These are phyloP conservation scores for Scleroderma bovista DNA, from an alignment of 768 basidiomycete genomes.

Conservation along the genomic window DNA sequence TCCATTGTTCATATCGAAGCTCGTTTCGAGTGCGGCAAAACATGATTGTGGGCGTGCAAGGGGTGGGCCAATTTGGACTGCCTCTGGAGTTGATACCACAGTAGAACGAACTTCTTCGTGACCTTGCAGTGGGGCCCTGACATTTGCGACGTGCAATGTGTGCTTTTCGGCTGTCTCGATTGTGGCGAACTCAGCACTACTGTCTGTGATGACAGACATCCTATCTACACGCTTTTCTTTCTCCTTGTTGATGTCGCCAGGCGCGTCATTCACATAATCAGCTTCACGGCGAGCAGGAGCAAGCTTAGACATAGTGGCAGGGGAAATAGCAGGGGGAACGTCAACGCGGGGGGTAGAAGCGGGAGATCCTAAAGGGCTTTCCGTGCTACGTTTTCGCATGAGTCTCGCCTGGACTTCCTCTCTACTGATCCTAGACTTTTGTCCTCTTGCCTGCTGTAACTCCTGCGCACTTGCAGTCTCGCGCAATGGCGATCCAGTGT, in stretches of 20 bases:
- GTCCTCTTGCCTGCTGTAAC: constrained; percentile 13
- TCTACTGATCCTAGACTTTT: constrained; percentile 43
- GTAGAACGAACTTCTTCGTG: not conserved
- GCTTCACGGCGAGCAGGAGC: not conserved
- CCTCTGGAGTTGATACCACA: not conserved
- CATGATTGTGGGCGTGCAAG: constrained; percentile 8
- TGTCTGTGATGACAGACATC: constrained; percentile 30
- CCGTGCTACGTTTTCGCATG: constrained; percentile 38
- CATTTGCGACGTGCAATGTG: constrained; percentile 16
- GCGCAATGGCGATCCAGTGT: constrained; percentile 25
- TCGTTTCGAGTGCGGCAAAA: constrained; percentile 17
- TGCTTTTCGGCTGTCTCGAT: constrained; percentile 44
- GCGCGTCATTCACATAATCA: not conserved
- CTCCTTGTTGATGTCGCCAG: constrained; percentile 8
- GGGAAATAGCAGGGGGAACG: constrained; percentile 1
- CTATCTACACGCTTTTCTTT: constrained; percentile 35
- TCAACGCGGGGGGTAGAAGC: constrained; percentile 1
- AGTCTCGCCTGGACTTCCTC: constrained; percentile 50
- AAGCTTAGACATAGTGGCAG: constrained; percentile 1
- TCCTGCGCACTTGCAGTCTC: constrained; percentile 19
- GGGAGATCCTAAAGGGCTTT: constrained; percentile 34
- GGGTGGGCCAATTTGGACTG: constrained; percentile 8
- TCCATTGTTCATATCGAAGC: constrained; percentile 19
- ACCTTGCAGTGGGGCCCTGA: constrained; percentile 1
- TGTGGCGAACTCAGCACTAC: constrained; percentile 47